Evolutionary conservation across 2,329 filamentous ascomycete genomes (phyloP), one percentile per base, ranked within the genome.

Genomic region (Alternaria infectoria): DNA sequence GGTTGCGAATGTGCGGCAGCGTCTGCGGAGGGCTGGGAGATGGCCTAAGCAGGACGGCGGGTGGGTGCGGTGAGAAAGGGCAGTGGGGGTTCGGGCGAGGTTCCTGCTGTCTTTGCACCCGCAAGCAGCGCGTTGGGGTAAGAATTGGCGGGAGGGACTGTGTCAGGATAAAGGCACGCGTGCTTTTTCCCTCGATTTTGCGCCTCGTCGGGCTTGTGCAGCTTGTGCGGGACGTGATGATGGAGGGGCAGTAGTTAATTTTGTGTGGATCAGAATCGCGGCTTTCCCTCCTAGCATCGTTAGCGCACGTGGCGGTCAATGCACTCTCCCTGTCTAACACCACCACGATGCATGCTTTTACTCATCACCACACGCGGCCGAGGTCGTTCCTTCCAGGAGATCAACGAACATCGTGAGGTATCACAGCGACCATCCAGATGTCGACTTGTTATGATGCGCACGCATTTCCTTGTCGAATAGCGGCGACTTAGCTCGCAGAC

Each of bases 171-270:
- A 62, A 62, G 64, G 59, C 66, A 66, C 64, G 59, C 56, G 59
- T 62, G 65, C 54, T 57, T 64, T 56, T 67, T 61, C 59, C 51
- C 59, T 59, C 55, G 62, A 64, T 57, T 57, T 68, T 62, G 66
- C 66, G 69, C 71, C 70, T 69, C 70, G 66, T 71, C 67, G 70
- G 68, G 65, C 70, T 68, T 68, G 66, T 69, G 68, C 71, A 69
- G 66, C 67, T 66, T 72, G 71, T 72, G 70, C 67, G 68, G 67
- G 66, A 65, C 62, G 52, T 62, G 61, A 61, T 59, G 64, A 59
- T 62, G 61, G 60, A 66, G 66, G 64, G 63, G 68, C 59, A 66
- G 47, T 57, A 61, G 57, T 62, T 44, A 64, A 64, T 62, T 68
- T 68, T 69, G 62, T 66, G 64, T 66, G 61, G 57, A 66, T 36